Evolutionary conservation across 1,284 basidiomycete genomes (phyloP), one percentile per base, ranked within the genome.

Genomic region (Cryptococcus deneoformans): DNA sequence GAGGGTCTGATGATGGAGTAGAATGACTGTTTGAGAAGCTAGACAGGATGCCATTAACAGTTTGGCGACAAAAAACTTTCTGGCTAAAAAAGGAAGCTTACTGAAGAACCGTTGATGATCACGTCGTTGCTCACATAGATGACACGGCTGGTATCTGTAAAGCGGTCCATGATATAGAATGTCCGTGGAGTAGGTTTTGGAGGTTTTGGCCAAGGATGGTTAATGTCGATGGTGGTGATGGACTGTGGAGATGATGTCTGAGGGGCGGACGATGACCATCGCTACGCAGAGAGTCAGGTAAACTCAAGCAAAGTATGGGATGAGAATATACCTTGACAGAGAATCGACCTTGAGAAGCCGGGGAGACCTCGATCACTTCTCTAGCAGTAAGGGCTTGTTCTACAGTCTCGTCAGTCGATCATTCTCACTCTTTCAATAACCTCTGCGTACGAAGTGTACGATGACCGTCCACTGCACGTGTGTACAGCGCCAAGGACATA

Each of bases 101-200:
- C 71, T 8, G 51, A 54, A 11, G 52, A 49, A 9, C 61, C 64
- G 16, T 65, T 61, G 24, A 70, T 49, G 35, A 75, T 61, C 6
- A 72, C 53, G n/a, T 71, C 67, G 54, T 76, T 76, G 39, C 66
- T 70, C 39, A 65, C 65, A 54, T 68, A 73, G 50, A 66, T 67
- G 37, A 76, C 65, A 2, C 67, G 60, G 11, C 58, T 60, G 10
- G 68, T 65, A 44, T 72, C 67, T 1, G 71, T 73, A 50, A 76
- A 76, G 14, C 74, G 47, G 52, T 76, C 70, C 2, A 76, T 43
- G 24, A 75, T 63, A 63, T 69, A 70, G 48, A 71, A 73, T 6
- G 69, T 72, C 14, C 74, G 56, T 2, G 62, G 64, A 8, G 59
- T 57, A 0, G 62, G 68, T 42, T 58, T 54, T 7, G 54, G 45